A percentile compares a stretch with the other conserved stretches of the same genome.
phyloP scores from a whole-genome alignment of 306 rosid genomes.

The Amphicarpaea edgeworthii region DNA sequence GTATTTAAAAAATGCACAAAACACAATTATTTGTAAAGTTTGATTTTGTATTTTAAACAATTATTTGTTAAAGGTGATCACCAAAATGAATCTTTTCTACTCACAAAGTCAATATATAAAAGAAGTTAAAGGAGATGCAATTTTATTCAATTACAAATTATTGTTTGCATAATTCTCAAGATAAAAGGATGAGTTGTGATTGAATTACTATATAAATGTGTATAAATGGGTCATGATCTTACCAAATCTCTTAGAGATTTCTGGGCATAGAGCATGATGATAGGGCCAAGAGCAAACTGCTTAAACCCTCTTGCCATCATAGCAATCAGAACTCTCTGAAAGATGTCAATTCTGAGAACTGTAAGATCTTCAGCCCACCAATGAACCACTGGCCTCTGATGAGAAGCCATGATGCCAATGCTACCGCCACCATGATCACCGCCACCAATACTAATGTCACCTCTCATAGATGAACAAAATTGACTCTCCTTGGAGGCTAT shows the following conservation, averaged over 20 bases:
- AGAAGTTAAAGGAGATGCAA: too few species aligned
- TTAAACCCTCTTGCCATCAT: conserved; percentile 91
- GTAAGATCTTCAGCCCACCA: conserved; percentile 96
- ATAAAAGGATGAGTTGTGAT: too few species aligned
- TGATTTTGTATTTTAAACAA: not conserved
- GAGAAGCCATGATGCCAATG: conserved; percentile 53
- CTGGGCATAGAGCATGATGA: conserved; percentile 92
- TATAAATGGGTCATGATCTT: conserved; percentile 58
- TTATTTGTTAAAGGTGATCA: not conserved
- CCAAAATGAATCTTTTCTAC: not conserved
- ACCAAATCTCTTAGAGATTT: conserved; percentile 93
- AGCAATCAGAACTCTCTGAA: conserved; percentile 81
- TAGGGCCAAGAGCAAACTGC: conserved; percentile 76
- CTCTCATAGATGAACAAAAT: conserved; percentile 53
- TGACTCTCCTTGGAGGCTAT: conserved; percentile 75
- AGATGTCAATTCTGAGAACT: conserved; percentile 85
- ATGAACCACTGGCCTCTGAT: conserved; percentile 65
- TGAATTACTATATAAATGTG: too few species aligned
- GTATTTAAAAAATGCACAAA: too few species aligned
- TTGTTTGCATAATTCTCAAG: too few species aligned
- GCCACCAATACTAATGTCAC: conserved; percentile 57
- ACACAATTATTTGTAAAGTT: not conserved
- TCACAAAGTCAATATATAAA: not conserved
- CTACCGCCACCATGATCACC: conserved; percentile 55
- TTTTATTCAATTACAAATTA: too few species aligned